Evolutionary conservation across 352 stramenopile species (phyloP).

Genomic region (Globisporangium carolinianum): DNA sequence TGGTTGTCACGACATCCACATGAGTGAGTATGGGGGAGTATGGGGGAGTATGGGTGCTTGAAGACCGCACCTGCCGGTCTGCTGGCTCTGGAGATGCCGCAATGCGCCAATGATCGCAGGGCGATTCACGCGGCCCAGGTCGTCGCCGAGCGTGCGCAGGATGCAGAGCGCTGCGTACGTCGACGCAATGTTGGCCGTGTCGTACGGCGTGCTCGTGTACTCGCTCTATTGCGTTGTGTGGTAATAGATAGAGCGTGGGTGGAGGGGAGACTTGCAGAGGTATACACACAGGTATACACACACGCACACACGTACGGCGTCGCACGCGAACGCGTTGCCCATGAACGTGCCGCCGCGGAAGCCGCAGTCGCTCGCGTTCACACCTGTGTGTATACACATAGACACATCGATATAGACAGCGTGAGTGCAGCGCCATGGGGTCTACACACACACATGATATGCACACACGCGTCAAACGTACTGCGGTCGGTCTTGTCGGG

Average conservation of each 20-base stretch:
- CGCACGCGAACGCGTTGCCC: slow-evolving; percentile 49
- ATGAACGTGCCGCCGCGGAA: slow-evolving; percentile 66
- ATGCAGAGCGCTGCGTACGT: slow-evolving; percentile 83
- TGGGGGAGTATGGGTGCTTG: background rate
- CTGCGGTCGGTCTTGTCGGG: slow-evolving; percentile 55
- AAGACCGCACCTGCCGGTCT: slow-evolving; percentile 45
- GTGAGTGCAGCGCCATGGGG: no score
- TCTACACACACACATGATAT: no score
- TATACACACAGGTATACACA: no score
- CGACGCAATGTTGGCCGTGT: slow-evolving; percentile 80
- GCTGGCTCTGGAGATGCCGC: slow-evolving; percentile 67
- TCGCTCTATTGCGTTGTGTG: slow-evolving; percentile 16
- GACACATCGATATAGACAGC: background rate
- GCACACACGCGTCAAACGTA: slow-evolving; percentile 8
- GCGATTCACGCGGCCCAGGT: slow-evolving; percentile 72
- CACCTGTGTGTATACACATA: background rate
- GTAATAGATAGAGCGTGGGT: background rate
- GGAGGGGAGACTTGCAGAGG: no score
- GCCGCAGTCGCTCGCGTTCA: slow-evolving; percentile 68
- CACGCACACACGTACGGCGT: slow-evolving; percentile 16
- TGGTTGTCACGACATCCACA: slow-evolving; percentile 9
- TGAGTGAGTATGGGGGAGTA: no score
- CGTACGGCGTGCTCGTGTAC: slow-evolving; percentile 68
- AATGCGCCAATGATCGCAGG: slow-evolving; percentile 51
- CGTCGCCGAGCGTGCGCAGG: slow-evolving; percentile 78